Percentiles rank a stretch among this genome's conserved stretches.
phyloP scores from a whole-genome alignment of 345 rosid species.

The Eutrema heterophyllum region DNA sequence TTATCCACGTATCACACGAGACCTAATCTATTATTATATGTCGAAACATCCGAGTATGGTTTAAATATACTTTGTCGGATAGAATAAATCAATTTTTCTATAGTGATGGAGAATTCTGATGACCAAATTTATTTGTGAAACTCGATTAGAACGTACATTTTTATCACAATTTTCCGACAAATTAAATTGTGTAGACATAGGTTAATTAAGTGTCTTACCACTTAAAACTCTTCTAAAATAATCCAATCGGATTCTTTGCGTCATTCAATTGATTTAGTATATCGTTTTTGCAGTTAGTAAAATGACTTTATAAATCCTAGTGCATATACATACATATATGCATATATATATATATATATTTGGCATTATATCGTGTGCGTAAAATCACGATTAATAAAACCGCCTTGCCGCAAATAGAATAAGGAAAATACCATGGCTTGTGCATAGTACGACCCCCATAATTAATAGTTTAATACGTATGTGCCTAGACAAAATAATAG shows the following conservation, averaged over 20 bases:
- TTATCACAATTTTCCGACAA: background rate
- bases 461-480: background rate
- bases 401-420: constrained; percentile 5
- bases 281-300: background rate
- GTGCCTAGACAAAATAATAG: background rate
- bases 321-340: too few relatives aligned
- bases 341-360: background rate
- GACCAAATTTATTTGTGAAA: background rate
- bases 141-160: background rate
- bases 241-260: background rate
- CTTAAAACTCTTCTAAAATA: background rate
- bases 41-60: too few relatives aligned
- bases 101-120: background rate
- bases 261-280: background rate
- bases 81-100: background rate
- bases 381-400: background rate
- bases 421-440: constrained; percentile 1
- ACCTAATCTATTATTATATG: too few relatives aligned
- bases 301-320: background rate
- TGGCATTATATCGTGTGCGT: background rate
- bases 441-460: constrained; percentile 2
- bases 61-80: background rate
- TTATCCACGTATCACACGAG: too few relatives aligned
- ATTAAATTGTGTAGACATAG: background rate
- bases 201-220: background rate